Evolutionary conservation across 768 basidiomycete genomes (phyloP), one percentile per base, ranked within the genome.

Genomic region (Hypholoma sublateritium): DNA sequence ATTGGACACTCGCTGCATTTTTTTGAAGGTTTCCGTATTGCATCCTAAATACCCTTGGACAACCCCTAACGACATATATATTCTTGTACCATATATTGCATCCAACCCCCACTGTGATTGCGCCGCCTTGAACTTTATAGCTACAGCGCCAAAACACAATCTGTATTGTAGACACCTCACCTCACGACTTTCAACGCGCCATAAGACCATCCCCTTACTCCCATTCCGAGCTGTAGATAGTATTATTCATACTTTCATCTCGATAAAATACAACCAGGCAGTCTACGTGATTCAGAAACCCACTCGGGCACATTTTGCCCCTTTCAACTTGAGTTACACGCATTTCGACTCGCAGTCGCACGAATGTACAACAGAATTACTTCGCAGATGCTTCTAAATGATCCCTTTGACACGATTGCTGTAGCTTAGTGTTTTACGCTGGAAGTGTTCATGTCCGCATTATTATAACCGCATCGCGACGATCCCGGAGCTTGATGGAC

Each of bases 31-130:
- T 44, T 17, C 11, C 11, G 11, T 24, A n/a, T 17, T 24, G 24
- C n/a, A 24, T 19, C 12, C 43, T 44, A 35, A 36, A 50, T 50
- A 50, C 50, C 50, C 28, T n/a, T 36, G 34, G 19, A 50, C 32
- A 37, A 14, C 17, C 7, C 6, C 44, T 25, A 22, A 46, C 24
- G 21, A 28, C 24, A 9, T 50, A 32, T 24, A 37, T 37, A 50
- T 50, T n/a, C n/a, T 16, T 50, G 48, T 50, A 50, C 48, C 48
- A 50, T 50, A 34, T 37, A 50, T 35, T 50, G 14, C 21, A n/a
- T 32, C 24, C 11, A 22, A n/a, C 28, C 19, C 14, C 21, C 24
- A 22, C 21, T 34, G 24, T 50, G 13, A 28, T 28, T 3, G 25
- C 14, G 25, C 4, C 13, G 14, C 24, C 1, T 22, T 21, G 44